phyloP scores from a whole-genome alignment of 306 rosid genomes.

The Sicyos baderoa region DNA sequence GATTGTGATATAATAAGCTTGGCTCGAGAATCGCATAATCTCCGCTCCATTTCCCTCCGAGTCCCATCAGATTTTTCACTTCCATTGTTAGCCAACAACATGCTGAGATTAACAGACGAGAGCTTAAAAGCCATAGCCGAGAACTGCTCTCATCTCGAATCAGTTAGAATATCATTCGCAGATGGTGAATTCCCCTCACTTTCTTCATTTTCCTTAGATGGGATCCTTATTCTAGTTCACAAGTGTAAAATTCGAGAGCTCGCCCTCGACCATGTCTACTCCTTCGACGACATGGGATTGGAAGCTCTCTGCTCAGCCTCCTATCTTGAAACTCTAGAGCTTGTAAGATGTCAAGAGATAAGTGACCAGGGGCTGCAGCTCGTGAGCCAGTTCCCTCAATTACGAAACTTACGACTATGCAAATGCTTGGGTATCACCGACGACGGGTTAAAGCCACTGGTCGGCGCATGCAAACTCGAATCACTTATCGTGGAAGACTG shows the following conservation, averaged over 20 bases:
- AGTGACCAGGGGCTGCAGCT: constrained; percentile 84
- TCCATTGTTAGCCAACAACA: constrained; percentile 50
- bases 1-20: constrained; percentile 64
- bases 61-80: constrained; percentile 84
- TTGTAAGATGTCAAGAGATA: constrained; percentile 73
- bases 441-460: constrained; percentile 71
- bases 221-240: constrained; percentile 52
- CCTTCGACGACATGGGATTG: constrained; percentile 78
- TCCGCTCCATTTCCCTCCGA: constrained; percentile 55
- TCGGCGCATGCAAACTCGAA: constrained; percentile 63
- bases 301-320: constrained; percentile 70
- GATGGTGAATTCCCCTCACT: constrained; percentile 86
- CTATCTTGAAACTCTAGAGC: constrained; percentile 66
- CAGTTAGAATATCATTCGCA: constrained; percentile 61
- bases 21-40: constrained; percentile 52
- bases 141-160: constrained; percentile 70
- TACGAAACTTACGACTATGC: constrained; percentile 39
- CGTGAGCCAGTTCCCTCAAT: constrained; percentile 52
- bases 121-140: constrained; percentile 61
- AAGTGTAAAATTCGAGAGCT: constrained; percentile 61
- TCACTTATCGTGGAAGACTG: constrained; percentile 65
- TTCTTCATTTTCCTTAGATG: constrained; percentile 60
- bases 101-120: constrained; percentile 65
- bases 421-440: constrained; percentile 83
- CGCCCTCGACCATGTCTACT: constrained; percentile 69